phyloP scores from a whole-genome alignment of 78 protist genomes.

The Planoprotostelium fungivorum region DNA sequence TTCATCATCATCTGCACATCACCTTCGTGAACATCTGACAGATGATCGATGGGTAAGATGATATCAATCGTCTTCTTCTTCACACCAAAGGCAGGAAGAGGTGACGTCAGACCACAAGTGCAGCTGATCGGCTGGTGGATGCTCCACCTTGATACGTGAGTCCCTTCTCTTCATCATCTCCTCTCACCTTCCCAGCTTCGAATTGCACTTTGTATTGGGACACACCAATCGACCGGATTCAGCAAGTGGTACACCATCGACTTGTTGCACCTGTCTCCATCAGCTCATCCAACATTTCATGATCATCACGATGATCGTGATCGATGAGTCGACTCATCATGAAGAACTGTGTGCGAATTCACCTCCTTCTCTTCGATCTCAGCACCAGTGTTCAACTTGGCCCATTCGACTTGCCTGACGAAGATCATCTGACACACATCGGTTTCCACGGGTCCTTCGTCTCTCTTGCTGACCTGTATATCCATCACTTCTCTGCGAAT shows the following conservation, averaged over 20 bases:
- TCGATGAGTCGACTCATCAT: neutral
- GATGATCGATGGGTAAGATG: neutral
- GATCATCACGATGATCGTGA: neutral
- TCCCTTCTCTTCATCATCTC: neutral
- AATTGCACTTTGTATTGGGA: neutral
- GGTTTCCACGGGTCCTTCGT: neutral
- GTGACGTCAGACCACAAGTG: neutral
- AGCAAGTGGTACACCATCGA: neutral
- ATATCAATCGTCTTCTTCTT: neutral
- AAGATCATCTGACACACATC: neutral
- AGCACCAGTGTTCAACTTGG: neutral
- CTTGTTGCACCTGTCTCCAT: neutral
- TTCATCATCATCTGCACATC: neutral
- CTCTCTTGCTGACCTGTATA: neutral
- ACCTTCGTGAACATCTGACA: neutral
- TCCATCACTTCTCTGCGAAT: neutral
- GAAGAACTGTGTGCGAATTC: too few relatives aligned
- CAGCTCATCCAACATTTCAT: too few relatives aligned
- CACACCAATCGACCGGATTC: neutral
- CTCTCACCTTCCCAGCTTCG: neutral
- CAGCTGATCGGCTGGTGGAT: neutral
- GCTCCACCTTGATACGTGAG: neutral
- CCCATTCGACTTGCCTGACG: neutral
- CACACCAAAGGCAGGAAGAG: neutral
- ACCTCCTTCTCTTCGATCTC: neutral